Conservation (phyloP, 1,139 yeast genomes). For the Scheffersomyces illinoinensis region DNA sequence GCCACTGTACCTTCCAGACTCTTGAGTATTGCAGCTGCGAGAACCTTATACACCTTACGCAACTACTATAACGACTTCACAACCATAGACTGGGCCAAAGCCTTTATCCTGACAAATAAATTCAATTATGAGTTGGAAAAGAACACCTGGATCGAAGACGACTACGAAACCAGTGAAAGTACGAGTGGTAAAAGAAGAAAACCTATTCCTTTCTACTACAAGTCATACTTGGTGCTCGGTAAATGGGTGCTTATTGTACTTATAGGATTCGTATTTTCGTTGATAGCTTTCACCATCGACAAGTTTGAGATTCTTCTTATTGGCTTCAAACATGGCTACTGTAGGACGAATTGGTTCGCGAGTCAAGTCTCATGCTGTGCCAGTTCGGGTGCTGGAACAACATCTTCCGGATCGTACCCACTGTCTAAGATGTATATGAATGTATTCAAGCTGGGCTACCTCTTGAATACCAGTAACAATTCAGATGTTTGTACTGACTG, state of each 20-base stretch:
- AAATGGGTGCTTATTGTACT: conserved; percentile 54
- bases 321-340: conserved; percentile 58
- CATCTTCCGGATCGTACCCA: conserved; percentile 1
- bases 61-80: conserved; percentile 63
- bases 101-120: conserved; percentile 48
- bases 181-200: conserved; percentile 1
- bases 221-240: conserved; percentile 28
- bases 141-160: conserved; percentile 25
- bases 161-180: conserved; percentile 1
- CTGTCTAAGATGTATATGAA: conserved; percentile 8
- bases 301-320: conserved; percentile 51
- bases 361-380: conserved; percentile 50
- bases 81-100: conserved; percentile 68
- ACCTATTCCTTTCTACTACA: conserved; percentile 24
- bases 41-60: conserved; percentile 21
- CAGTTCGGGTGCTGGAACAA: neutral
- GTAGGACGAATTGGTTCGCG: conserved; percentile 47
- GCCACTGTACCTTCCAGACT: conserved; percentile 19
- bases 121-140: conserved; percentile 40
- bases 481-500: conserved; percentile 37
- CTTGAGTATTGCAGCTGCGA: conserved; percentile 16
- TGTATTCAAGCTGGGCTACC: conserved; percentile 24
- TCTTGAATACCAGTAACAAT: conserved; percentile 8
- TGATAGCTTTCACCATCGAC: conserved; percentile 55
- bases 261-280: conserved; percentile 50